A percentile compares a stretch with the other conserved stretches of the same genome.
These are phyloP conservation scores for Drechslerella dactyloides DNA, from an alignment of 2,329 filamentous ascomycete species.

Conservation along the genomic window DNA sequence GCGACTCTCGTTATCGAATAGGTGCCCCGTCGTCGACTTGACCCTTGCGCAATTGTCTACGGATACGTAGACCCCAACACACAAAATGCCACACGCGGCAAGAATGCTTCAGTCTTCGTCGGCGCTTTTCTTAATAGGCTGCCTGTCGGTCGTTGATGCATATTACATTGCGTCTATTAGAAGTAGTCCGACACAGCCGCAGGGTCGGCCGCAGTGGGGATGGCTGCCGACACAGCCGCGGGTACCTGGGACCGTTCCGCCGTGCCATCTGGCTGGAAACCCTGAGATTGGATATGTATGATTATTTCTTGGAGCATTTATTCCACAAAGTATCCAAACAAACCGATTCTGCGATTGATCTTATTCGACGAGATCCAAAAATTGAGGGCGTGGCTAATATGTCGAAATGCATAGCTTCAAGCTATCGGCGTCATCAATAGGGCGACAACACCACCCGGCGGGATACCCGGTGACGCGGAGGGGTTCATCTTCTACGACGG, in stretches of 20 bases:
- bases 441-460: conserved; percentile 1
- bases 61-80: neutral
- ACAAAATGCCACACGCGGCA: conserved; percentile 16
- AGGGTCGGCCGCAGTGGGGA: conserved; percentile 16
- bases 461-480: conserved; percentile 11
- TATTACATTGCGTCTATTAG: conserved; percentile 21
- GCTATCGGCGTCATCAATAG: conserved; percentile 33
- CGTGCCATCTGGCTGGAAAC: conserved; percentile 15
- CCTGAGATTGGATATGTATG: conserved; percentile 24
- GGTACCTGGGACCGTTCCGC: neutral
- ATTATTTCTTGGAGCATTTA: neutral
- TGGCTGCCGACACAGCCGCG: conserved; percentile 15
- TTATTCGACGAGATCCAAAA: neutral
- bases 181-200: conserved; percentile 10
- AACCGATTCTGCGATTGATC: neutral
- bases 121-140: conserved; percentile 9
- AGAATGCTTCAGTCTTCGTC: neutral
- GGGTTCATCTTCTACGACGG: conserved; percentile 37
- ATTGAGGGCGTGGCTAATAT: no score
- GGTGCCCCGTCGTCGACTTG: no score
- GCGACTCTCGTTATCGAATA: no score
- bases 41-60: no score
- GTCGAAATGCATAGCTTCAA: conserved; percentile 14
- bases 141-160: conserved; percentile 10
- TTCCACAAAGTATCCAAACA: neutral